phyloP scores from a whole-genome alignment of 768 basidiomycete genomes.

The Tricholoma sp. region DNA sequence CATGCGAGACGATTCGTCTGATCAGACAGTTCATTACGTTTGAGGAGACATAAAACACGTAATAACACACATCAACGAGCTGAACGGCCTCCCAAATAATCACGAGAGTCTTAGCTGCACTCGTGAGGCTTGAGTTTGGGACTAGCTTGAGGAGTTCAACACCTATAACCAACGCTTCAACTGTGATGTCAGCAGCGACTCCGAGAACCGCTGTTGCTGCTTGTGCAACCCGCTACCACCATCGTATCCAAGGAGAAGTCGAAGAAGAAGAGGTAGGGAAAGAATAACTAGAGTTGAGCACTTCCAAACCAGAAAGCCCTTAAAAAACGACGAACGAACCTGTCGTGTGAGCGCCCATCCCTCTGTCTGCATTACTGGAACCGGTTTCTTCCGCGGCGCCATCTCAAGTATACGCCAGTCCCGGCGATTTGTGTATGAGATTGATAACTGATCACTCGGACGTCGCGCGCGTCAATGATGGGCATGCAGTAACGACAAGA shows the following conservation, averaged over 20 bases:
- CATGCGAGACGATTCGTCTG: slow-evolving; percentile 70
- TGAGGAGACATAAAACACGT: not conserved
- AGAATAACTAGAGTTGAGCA: not conserved
- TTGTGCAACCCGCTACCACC: slow-evolving; percentile 27
- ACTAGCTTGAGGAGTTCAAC: not conserved
- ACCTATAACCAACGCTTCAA: slow-evolving; percentile 34
- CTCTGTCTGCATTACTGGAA: slow-evolving; percentile 35
- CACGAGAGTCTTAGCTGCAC: slow-evolving; percentile 47
- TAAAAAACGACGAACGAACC: slow-evolving; percentile 14
- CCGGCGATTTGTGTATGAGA: no score
- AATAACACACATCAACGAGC: slow-evolving; percentile 52
- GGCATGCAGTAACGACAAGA: no score
- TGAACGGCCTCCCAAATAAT: slow-evolving; percentile 63
- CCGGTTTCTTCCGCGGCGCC: slow-evolving; percentile 17
- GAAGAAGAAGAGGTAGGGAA: not conserved
- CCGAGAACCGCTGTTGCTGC: slow-evolving; percentile 38
- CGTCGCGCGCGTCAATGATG: no score
- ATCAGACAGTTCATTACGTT: not conserved
- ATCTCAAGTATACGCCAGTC: no score
- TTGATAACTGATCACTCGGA: no score
- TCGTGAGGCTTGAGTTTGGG: slow-evolving; percentile 14
- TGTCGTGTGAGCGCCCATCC: slow-evolving; percentile 32
- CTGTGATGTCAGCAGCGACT: slow-evolving; percentile 33
- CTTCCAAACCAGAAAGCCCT: not conserved
- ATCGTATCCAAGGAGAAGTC: not conserved